phyloP scores from a whole-genome alignment of 352 stramenopile genomes.

The Pythium phragmitis region DNA sequence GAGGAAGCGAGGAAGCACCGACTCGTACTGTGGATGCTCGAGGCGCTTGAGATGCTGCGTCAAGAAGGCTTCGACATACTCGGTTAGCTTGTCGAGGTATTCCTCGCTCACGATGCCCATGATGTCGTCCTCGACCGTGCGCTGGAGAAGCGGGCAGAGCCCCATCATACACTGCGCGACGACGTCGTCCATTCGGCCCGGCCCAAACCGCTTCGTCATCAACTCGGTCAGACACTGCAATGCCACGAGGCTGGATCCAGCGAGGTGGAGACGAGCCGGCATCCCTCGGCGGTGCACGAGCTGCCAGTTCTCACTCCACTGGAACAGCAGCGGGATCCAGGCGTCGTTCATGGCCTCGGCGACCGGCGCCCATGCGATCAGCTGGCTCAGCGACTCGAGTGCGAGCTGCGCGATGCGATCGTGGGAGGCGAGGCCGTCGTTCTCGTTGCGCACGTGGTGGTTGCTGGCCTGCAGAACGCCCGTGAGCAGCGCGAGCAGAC shows the following conservation, averaged over 20 bases:
- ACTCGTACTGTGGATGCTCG: constrained; percentile 49
- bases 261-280: constrained; percentile 26
- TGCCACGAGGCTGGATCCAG: constrained; percentile 48
- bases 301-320: constrained; percentile 40
- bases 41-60: constrained; percentile 75
- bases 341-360: constrained; percentile 49
- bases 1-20: constrained; percentile 52
- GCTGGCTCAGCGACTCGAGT: constrained; percentile 51
- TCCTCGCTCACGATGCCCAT: constrained; percentile 49
- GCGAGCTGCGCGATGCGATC: constrained; percentile 52
- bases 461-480: constrained; percentile 48
- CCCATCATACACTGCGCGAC: constrained; percentile 53
- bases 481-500: constrained; percentile 45
- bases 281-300: constrained; percentile 13
- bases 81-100: constrained; percentile 75
- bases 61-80: constrained; percentile 72
- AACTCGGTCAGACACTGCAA: constrained; percentile 63
- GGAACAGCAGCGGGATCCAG: constrained; percentile 66
- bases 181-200: constrained; percentile 40
- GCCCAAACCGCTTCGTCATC: constrained; percentile 63
- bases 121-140: constrained; percentile 53
- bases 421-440: constrained; percentile 24
- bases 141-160: constrained; percentile 60
- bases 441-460: constrained; percentile 35
- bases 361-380: constrained; percentile 55